Evolutionary conservation across 139 green algal species (phyloP).

Genomic region (Micractinium conductrix): DNA sequence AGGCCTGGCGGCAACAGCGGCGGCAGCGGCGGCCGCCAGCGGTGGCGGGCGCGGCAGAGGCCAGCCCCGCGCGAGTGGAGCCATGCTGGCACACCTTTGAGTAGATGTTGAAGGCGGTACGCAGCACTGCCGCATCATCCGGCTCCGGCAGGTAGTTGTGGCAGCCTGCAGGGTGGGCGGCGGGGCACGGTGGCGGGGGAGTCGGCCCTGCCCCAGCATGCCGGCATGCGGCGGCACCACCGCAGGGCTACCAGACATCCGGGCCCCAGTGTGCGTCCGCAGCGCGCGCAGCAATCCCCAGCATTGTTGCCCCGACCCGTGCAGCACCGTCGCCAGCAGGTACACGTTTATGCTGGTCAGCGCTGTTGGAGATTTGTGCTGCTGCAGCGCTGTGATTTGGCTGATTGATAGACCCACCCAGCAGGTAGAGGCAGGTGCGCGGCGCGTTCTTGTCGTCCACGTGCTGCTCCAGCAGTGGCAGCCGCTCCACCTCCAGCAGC

Average conservation of each 20-base stretch:
- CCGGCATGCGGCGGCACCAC: not conserved
- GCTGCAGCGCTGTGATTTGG: too few species aligned
- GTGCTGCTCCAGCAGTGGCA: conserved; percentile 79
- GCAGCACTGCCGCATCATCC: conserved; percentile 87
- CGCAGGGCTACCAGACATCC: too few species aligned
- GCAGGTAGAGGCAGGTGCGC: conserved; percentile 96
- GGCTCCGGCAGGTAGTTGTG: conserved; percentile 93
- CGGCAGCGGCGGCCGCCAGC: too few species aligned
- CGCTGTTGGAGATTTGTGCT: too few species aligned
- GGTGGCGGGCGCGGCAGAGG: too few species aligned
- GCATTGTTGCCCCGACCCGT: too few species aligned
- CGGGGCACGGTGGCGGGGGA: not conserved
- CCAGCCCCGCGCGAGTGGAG: not conserved
- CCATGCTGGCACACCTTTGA: conserved; percentile 42
- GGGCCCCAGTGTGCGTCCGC: not conserved
- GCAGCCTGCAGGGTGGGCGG: conserved; percentile 55
- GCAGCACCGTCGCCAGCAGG: too few species aligned
- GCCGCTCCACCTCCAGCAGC: conserved; percentile 95
- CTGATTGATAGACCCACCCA: too few species aligned
- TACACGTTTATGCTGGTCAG: too few species aligned
- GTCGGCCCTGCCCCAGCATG: not conserved
- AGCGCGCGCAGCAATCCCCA: not conserved
- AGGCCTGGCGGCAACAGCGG: too few species aligned
- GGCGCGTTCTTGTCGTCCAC: conserved; percentile 82
- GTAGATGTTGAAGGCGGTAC: conserved; percentile 87